phyloP scores from a whole-genome alignment of 805 yeast species.

The Pichia pseudocactophila region DNA sequence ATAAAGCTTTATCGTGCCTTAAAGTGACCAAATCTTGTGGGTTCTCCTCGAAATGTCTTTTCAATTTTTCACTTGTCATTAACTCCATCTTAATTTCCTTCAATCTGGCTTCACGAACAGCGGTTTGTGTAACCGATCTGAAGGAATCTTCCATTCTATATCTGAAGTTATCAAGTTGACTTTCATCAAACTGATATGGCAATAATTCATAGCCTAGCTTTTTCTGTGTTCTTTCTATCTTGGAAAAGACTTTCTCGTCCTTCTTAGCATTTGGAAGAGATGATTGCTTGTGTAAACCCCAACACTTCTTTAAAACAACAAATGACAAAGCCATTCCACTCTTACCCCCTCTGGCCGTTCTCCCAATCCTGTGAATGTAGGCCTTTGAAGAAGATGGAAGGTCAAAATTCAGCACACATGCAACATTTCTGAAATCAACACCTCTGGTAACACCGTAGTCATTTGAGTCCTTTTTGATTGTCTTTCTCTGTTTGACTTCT shows the following conservation, averaged over 20 bases:
- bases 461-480: conserved; percentile 27
- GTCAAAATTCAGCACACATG: conserved; percentile 94
- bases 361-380: conserved; percentile 88
- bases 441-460: conserved; percentile 97
- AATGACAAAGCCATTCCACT: conserved; percentile 92
- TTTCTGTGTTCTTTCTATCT: conserved; percentile 70
- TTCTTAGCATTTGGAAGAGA: conserved; percentile 57
- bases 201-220: conserved; percentile 64
- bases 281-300: conserved; percentile 84
- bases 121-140: conserved; percentile 83
- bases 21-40: conserved; percentile 86
- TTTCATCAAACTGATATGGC: conserved; percentile 87
- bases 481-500: conserved; percentile 19
- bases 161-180: conserved; percentile 90
- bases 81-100: conserved; percentile 83
- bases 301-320: conserved; percentile 73
- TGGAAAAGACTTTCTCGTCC: conserved; percentile 77
- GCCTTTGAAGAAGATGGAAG: conserved; percentile 83
- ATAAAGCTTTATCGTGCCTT: conserved; percentile 87
- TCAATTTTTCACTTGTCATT: conserved; percentile 79
- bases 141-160: conserved; percentile 96
- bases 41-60: conserved; percentile 92
- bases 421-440: conserved; percentile 91
- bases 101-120: conserved; percentile 88
- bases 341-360: conserved; percentile 97